Evolutionary conservation across 179 eudicot genomes (phyloP).

Genomic region (Silene noctiflora): DNA sequence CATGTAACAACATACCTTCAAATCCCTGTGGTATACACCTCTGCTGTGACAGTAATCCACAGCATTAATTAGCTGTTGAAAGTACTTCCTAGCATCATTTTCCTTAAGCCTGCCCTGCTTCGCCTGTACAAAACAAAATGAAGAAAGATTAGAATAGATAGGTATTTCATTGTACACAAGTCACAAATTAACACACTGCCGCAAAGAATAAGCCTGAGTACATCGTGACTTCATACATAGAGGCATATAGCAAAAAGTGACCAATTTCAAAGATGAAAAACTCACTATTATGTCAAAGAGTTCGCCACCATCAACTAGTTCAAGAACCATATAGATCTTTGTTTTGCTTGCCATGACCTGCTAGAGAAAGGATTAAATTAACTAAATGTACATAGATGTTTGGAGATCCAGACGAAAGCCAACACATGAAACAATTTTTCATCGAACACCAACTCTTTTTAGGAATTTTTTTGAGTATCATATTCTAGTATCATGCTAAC

Average conservation of each 20-base stretch:
- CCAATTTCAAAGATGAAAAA: conserved; percentile 8
- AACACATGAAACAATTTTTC: neutral
- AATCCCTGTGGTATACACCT: conserved; percentile 78
- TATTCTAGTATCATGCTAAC: neutral
- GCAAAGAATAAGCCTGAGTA: neutral
- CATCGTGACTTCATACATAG: neutral
- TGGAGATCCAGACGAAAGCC: neutral
- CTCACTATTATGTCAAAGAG: conserved; percentile 87
- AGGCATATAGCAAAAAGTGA: neutral
- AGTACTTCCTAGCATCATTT: conserved; percentile 70
- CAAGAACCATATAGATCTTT: conserved; percentile 83
- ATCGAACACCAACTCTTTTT: neutral
- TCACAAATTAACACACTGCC: neutral
- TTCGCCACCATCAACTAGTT: conserved; percentile 78
- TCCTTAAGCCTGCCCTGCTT: conserved; percentile 66
- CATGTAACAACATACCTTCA: conserved; percentile 49
- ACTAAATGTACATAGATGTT: neutral
- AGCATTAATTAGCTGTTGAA: conserved; percentile 88
- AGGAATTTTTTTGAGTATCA: neutral
- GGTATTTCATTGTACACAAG: neutral
- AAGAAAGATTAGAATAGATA: neutral
- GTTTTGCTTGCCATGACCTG: conserved; percentile 93
- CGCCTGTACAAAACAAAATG: conserved; percentile 38
- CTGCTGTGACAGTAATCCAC: conserved; percentile 95
- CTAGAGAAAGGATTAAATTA: conserved; percentile 10